Base-by-base conservation (phyloP, 1,284 basidiomycete species). In the Schizophyllum commune region DNA sequence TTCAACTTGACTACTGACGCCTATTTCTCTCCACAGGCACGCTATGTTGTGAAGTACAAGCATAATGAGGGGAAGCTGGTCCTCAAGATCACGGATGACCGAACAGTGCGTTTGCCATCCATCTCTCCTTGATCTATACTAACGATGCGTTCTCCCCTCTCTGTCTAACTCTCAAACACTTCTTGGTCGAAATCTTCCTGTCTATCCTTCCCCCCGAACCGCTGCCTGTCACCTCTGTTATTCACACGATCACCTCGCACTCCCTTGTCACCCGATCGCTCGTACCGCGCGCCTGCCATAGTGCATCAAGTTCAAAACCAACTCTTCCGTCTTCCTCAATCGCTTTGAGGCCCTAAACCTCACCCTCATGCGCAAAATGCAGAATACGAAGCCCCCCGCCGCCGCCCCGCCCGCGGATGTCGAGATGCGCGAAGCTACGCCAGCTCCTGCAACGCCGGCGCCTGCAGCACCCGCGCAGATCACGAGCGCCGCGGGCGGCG, bases 251-350 rank as follows among this genome's bases (percentile, higher is more conserved):
- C 13, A 33, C 33, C n/a, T n/a, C 33, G 17, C 34, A 34, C 22
- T 7, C 39, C 13, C 39, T 3, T 47, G 13, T 47, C 39, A 3
- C 39, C 39, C 27, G 27, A 27, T 47, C 39, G 17, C 39, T 3
- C 17, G 3, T 11, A 3, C 39, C 5, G 8, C 13, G 34, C 4
- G 9, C 6, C 33, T 22, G 39, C 11, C 27, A 13, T 72, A 96
- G 94, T 95, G 93, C 72, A 79, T 97, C 70, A 96, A 95, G 74
- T 98, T 95, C 81, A 93, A 94, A 73, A 96, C 95, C 1, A 86
- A 89, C 68, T 96, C 93, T 0, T 92, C 92, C 55, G 88, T 96
- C 71, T 94, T 94, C 75, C 85, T 98, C 65, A 96, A 96, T 77
- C 88, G 95, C 66, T 96, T 98, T 75, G 95, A 98, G 74, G 81